Evolutionary conservation across 1,284 basidiomycete genomes (phyloP).

Genomic region (Moniliophthora roreri): DNA sequence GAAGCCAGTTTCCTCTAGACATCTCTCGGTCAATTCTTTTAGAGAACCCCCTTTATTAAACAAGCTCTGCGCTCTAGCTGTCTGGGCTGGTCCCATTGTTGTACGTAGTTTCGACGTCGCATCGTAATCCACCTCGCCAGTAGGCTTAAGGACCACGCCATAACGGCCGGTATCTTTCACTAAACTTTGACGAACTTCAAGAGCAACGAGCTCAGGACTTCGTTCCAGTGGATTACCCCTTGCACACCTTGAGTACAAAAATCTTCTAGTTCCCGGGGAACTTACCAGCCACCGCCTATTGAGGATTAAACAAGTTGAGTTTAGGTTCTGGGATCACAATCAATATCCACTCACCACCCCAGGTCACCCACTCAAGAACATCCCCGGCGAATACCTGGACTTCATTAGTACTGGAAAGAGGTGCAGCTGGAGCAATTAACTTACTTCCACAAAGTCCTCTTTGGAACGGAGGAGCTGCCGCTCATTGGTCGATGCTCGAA

Average conservation of each 20-base stretch:
- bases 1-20: conserved; percentile 27
- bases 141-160: conserved; percentile 24
- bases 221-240: conserved; percentile 25
- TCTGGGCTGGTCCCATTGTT: conserved; percentile 20
- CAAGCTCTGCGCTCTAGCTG: conserved; percentile 11
- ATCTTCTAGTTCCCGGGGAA: background rate
- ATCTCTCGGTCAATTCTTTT: conserved; percentile 23
- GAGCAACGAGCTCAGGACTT: conserved; percentile 26
- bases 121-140: conserved; percentile 18
- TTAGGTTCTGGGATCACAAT: background rate
- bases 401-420: background rate
- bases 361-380: conserved; percentile 29
- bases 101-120: conserved; percentile 21
- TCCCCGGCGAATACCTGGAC: conserved; percentile 23
- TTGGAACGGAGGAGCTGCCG: conserved; percentile 25
- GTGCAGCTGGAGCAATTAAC: background rate
- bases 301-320: background rate
- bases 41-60: conserved; percentile 30
- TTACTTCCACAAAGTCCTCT: conserved; percentile 24
- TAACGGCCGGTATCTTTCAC: conserved; percentile 25
- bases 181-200: conserved; percentile 27
- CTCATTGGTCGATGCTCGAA: conserved; percentile 21
- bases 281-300: conserved; percentile 21
- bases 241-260: background rate
- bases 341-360: conserved; percentile 23